phyloP scores from a whole-genome alignment of 805 yeast species.

The Kuraishia borneana region DNA sequence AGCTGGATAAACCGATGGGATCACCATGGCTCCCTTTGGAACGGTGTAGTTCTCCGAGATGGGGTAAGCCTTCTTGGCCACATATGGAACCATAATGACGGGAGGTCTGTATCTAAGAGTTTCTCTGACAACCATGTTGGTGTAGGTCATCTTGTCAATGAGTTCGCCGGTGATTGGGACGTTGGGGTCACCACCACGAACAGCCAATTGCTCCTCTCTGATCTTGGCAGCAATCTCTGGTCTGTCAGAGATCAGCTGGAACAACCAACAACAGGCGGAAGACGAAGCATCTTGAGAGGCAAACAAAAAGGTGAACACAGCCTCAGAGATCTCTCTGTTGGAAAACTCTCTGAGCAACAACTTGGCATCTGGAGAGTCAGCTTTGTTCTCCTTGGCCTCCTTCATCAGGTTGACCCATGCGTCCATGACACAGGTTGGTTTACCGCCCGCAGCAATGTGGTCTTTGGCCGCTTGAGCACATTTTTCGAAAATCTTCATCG shows the following conservation, averaged over 20 bases:
- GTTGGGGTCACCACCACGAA: slow-evolving; percentile 68
- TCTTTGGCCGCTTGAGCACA: slow-evolving; percentile 87
- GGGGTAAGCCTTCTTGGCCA: slow-evolving; percentile 79
- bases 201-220: slow-evolving; percentile 82
- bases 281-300: slow-evolving; percentile 98
- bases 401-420: slow-evolving; percentile 87
- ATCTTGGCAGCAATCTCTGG: slow-evolving; percentile 82
- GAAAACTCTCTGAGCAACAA: slow-evolving; percentile 70
- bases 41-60: slow-evolving; percentile 76
- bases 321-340: slow-evolving; percentile 89
- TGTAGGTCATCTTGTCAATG: slow-evolving; percentile 80
- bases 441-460: slow-evolving; percentile 66
- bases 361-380: slow-evolving; percentile 40
- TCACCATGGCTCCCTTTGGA: slow-evolving; percentile 95
- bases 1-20: slow-evolving; percentile 92
- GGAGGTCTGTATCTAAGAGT: slow-evolving; percentile 94
- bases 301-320: slow-evolving; percentile 90
- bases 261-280: slow-evolving; percentile 95
- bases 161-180: slow-evolving; percentile 54
- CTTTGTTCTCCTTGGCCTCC: slow-evolving; percentile 44
- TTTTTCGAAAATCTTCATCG: slow-evolving; percentile 81
- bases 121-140: slow-evolving; percentile 86
- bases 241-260: slow-evolving; percentile 91
- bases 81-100: slow-evolving; percentile 95
- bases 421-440: slow-evolving; percentile 85